Evolutionary conservation across 2,329 filamentous ascomycete species (phyloP).

Genomic region (Pseudogymnoascus sp.): DNA sequence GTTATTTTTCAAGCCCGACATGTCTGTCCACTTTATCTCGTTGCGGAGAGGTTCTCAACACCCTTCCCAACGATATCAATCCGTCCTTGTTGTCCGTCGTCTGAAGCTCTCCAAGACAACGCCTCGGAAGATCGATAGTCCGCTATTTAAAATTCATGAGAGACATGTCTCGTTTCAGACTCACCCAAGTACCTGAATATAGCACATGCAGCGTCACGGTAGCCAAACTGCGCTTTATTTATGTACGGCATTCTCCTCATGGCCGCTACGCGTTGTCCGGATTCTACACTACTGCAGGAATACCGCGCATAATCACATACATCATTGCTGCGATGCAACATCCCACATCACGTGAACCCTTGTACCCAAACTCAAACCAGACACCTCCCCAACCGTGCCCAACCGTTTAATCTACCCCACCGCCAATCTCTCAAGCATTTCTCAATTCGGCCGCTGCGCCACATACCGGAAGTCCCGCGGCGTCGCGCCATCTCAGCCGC

Average conservation of each 20-base stretch:
- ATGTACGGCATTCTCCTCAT: not conserved
- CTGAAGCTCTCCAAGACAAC: not conserved
- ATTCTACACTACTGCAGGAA: conserved; percentile 1
- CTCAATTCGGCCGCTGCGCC: not conserved
- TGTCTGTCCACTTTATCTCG: not conserved
- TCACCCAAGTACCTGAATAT: conserved; percentile 2
- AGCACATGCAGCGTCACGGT: not conserved
- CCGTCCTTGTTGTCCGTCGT: not conserved
- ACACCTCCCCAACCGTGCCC: not conserved
- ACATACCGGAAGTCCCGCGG: not conserved
- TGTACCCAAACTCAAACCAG: not conserved
- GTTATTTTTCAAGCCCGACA: not conserved
- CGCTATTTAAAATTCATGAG: not conserved
- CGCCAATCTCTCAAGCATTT: not conserved
- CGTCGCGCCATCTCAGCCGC: not conserved
- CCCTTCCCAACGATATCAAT: not conserved
- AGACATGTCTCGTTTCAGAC: not conserved
- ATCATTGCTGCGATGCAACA: not conserved
- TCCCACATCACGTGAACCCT: not conserved
- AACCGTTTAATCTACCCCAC: not conserved
- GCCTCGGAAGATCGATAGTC: not conserved
- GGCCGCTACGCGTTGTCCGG: not conserved
- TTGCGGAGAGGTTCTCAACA: not conserved
- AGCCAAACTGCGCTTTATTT: not conserved
- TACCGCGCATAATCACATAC: not conserved